phyloP scores from a whole-genome alignment of 371 early-diverging fungal genomes.

The Haplosporangium sp. region DNA sequence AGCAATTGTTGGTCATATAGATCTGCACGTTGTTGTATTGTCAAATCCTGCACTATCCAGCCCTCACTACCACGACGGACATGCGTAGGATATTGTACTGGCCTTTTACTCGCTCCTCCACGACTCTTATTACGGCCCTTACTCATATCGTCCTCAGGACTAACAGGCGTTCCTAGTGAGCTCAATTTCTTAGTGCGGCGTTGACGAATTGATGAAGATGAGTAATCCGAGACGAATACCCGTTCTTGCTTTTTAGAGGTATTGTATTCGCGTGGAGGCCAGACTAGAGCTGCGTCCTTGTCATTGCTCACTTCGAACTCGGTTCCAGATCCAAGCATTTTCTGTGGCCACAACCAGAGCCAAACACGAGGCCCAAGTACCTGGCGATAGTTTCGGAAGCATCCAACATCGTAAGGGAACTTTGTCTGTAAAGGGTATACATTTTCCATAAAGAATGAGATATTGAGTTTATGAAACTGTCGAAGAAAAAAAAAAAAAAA shows the following conservation, averaged over 20 bases:
- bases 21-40: slow-evolving; percentile 41
- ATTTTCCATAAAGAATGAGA: neutral
- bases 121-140: slow-evolving; percentile 3
- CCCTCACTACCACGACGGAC: slow-evolving; percentile 57
- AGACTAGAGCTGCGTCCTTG: slow-evolving; percentile 54
- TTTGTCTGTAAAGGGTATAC: slow-evolving; percentile 56
- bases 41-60: slow-evolving; percentile 53
- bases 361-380: slow-evolving; percentile 79
- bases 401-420: slow-evolving; percentile 96
- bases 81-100: slow-evolving; percentile 36
- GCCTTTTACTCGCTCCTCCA: neutral
- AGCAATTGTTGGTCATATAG: slow-evolving; percentile 35
- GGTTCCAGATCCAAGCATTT: slow-evolving; percentile 77
- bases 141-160: neutral
- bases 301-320: slow-evolving; percentile 70
- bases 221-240: slow-evolving; percentile 41
- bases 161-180: slow-evolving; percentile 11
- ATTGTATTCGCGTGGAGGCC: slow-evolving; percentile 71
- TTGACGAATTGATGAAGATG: slow-evolving; percentile 31
- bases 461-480: neutral
- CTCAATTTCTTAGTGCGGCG: slow-evolving; percentile 19
- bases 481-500: slow-evolving; percentile 10
- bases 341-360: slow-evolving; percentile 81
- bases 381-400: slow-evolving; percentile 76
- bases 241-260: slow-evolving; percentile 57